Base-by-base conservation (phyloP, 768 basidiomycete species). In the Naematelia aurantialba region DNA sequence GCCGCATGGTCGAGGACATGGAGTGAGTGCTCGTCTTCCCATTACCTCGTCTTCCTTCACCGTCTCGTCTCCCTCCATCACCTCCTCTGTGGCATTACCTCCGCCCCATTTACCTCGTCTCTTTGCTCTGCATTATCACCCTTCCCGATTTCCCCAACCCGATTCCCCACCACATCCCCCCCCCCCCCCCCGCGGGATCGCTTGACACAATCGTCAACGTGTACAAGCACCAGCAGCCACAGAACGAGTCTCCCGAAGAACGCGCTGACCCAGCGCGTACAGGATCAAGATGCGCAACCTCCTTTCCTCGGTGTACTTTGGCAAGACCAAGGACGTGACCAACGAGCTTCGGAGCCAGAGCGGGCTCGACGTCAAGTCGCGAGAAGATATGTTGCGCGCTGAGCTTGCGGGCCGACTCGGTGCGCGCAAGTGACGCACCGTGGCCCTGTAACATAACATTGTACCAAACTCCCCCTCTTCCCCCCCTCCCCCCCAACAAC, bases 1-100 rank as follows among this genome's bases (percentile, higher is more conserved):
- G 96, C 3, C 84, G 83, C 65, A 88, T 97, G 86, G 87, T 99
- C 63, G 96, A 99, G 78, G 96, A 98, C 64, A 93, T 94, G 90
- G 96, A 99, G 79, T 76, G 59, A 58, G 75, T 68, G 5, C 12
- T 25, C 34, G 24, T 27, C 34, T 21, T 56, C 24, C 34, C n/a
- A 10, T 22, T 8, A 50, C 12, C 4, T 26, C 22, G 21, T 51
- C 42, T 19, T 44, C 42, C 42, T 44, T 44, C 42, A 44, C 12
- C 12, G 19, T 19, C 42, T 12, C 42, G 12, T 44, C 12, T 44
- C 19, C 42, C 12, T 19, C 12, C 19, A 44, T 44, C 42, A 19
- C 12, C 12, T 12, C 42, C 12, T 44, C 12, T 44, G 19, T 19
- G 12, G 12, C 12, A 12, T 19, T 44, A 12, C 19, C 42, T 12